Percentiles rank a stretch among this genome's conserved stretches.
Conservation (phyloP, 495 filamentous ascomycete genomes). For the Penicillium lagena region DNA sequence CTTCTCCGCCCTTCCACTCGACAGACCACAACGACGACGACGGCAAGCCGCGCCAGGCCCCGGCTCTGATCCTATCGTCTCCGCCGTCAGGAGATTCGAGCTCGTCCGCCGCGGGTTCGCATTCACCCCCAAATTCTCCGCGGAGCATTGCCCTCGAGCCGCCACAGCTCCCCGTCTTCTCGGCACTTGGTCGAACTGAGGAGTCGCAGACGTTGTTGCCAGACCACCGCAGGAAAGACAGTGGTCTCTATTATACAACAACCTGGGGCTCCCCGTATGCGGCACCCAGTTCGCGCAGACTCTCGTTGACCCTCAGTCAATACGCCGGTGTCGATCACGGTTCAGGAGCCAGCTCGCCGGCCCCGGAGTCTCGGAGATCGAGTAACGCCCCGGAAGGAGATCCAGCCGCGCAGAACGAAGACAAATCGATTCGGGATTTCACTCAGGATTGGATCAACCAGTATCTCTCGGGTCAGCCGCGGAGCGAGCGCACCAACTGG, state of each 20-base stretch:
- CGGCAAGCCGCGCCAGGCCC: constrained; percentile 27
- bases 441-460: constrained; percentile 76
- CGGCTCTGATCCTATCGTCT: constrained; percentile 26
- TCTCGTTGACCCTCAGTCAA: constrained; percentile 40
- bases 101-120: constrained; percentile 30
- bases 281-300: constrained; percentile 42
- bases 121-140: constrained; percentile 21
- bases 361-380: constrained; percentile 37
- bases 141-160: constrained; percentile 25
- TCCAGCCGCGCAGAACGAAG: constrained; percentile 29
- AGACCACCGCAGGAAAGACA: constrained; percentile 35
- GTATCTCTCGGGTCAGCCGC: constrained; percentile 55
- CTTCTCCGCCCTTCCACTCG: constrained; percentile 29
- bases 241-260: constrained; percentile 54
- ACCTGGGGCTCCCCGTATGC: constrained; percentile 74
- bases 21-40: constrained; percentile 20
- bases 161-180: constrained; percentile 28
- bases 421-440: constrained; percentile 47
- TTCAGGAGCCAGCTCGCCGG: constrained; percentile 33
- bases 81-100: constrained; percentile 35
- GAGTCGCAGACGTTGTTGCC: constrained; percentile 39
- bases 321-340: constrained; percentile 26
- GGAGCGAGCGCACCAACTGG: constrained; percentile 63
- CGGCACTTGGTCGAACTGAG: constrained; percentile 22
- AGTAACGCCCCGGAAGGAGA: constrained; percentile 20